Conservation (phyloP, 805 yeast species). For the Lachancea dasiensis region DNA sequence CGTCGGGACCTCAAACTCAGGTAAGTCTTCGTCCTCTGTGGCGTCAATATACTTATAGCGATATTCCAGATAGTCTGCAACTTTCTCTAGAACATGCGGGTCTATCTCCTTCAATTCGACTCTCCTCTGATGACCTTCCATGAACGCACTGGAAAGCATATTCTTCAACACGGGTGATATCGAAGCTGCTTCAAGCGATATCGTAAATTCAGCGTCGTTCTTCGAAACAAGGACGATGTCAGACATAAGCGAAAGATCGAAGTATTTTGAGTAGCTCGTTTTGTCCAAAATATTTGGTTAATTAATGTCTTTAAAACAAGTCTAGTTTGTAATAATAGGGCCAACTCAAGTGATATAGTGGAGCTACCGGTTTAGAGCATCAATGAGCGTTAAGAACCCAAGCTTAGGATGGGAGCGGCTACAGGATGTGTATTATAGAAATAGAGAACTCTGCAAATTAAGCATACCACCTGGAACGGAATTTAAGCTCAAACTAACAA, state of each 20-base stretch:
- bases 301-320: not conserved
- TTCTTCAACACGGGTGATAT: slow-evolving; percentile 59
- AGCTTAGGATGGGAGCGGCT: slow-evolving; percentile 72
- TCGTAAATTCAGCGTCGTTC: slow-evolving; percentile 58
- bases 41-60: slow-evolving; percentile 59
- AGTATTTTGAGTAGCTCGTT: not conserved
- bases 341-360: no score
- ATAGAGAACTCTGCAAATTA: slow-evolving; percentile 32
- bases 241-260: slow-evolving; percentile 1
- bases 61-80: slow-evolving; percentile 80
- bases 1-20: slow-evolving; percentile 88
- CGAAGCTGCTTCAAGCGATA: slow-evolving; percentile 69
- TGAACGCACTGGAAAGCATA: slow-evolving; percentile 49
- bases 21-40: slow-evolving; percentile 45
- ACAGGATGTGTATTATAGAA: slow-evolving; percentile 61
- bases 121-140: slow-evolving; percentile 51
- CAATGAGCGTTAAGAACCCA: slow-evolving; percentile 29
- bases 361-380: no score
- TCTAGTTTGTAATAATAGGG: not conserved
- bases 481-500: slow-evolving; percentile 35
- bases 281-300: not conserved
- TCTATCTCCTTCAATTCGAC: slow-evolving; percentile 59
- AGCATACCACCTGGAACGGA: slow-evolving; percentile 17
- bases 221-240: slow-evolving; percentile 62
- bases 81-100: slow-evolving; percentile 64